A percentile compares a stretch with the other conserved stretches of the same genome.
These are phyloP conservation scores for Aspergillus sp. DNA, from an alignment of 2,329 filamentous ascomycete species.

Conservation along the genomic window DNA sequence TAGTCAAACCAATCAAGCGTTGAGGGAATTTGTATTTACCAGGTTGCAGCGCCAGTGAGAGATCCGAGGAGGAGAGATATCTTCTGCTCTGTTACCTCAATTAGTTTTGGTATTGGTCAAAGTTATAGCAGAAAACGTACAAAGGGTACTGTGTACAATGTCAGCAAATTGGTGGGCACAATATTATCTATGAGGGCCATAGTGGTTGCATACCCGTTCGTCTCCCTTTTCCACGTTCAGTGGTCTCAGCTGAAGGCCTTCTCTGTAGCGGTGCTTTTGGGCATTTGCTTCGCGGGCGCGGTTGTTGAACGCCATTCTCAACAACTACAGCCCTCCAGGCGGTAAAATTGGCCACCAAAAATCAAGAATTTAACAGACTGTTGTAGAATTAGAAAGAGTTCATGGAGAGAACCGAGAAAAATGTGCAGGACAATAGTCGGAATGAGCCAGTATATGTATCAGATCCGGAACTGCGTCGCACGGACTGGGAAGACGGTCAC, in stretches of 20 bases:
- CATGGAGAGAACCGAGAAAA: neutral
- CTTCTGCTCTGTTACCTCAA: slow-evolving; percentile 24
- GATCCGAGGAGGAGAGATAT: slow-evolving; percentile 29
- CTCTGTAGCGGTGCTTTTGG: slow-evolving; percentile 14
- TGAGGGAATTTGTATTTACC: slow-evolving; percentile 24
- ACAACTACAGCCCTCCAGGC: neutral
- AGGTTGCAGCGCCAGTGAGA: slow-evolving; percentile 47
- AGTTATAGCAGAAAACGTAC: slow-evolving; percentile 13
- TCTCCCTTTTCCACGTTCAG: slow-evolving; percentile 33
- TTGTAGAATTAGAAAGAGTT: neutral
- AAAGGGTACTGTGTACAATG: slow-evolving; percentile 16
- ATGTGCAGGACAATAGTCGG: neutral
- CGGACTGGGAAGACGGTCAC: slow-evolving; percentile 7
- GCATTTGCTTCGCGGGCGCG: neutral
- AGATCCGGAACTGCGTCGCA: slow-evolving; percentile 17
- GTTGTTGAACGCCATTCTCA: slow-evolving; percentile 22
- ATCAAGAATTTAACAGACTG: neutral
- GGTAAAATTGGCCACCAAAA: neutral
- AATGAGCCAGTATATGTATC: slow-evolving; percentile 16
- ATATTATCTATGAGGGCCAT: neutral
- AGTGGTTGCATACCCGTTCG: slow-evolving; percentile 34
- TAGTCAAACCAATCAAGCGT: neutral
- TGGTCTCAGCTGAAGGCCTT: slow-evolving; percentile 28
- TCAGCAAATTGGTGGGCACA: slow-evolving; percentile 7
- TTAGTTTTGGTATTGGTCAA: slow-evolving; percentile 6